Evolutionary conservation across 2,329 filamentous ascomycete species (phyloP).

Genomic region (Microdochium paspali): DNA sequence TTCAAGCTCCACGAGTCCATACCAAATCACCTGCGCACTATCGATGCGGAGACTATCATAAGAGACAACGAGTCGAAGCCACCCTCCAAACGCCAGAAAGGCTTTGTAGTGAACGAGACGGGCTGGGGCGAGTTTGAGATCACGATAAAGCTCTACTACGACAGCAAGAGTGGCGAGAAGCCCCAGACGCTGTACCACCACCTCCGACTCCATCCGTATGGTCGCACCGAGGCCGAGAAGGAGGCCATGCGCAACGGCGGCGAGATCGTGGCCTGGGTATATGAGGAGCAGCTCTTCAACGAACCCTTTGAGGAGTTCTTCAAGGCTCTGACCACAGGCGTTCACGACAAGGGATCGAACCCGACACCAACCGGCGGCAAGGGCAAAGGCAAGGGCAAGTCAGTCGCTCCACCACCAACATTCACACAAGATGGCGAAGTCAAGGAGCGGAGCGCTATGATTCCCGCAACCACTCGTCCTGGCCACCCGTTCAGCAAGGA

Average conservation of each 20-base stretch:
- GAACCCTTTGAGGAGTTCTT: constrained; percentile 92
- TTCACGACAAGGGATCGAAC: constrained; percentile 38
- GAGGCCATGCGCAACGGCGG: constrained; percentile 49
- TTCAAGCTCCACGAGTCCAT: constrained; percentile 99
- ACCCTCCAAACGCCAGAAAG: constrained; percentile 39
- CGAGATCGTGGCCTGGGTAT: constrained; percentile 68
- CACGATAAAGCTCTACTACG: constrained; percentile 89
- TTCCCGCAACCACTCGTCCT: constrained; percentile 57
- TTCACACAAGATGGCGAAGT: constrained; percentile 24
- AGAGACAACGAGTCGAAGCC: constrained; percentile 18
- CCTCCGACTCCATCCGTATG: constrained; percentile 83
- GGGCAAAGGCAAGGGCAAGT: constrained; percentile 38
- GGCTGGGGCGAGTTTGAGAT: constrained; percentile 99
- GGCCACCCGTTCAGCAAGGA: constrained; percentile 66
- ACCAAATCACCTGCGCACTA: constrained; percentile 76
- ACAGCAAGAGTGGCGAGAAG: constrained; percentile 81
- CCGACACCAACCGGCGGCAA: constrained; percentile 34
- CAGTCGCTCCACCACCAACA: not conserved
- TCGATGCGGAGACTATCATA: constrained; percentile 22
- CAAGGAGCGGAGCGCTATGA: constrained; percentile 59
- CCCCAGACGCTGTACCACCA: constrained; percentile 93
- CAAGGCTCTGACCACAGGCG: constrained; percentile 71
- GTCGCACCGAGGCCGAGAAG: constrained; percentile 67
- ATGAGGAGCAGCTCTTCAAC: constrained; percentile 95
- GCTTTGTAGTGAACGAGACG: constrained; percentile 79